Evolutionary conservation across 257 asterid species (phyloP), one percentile per base, ranked within the genome.

Genomic region (Capsicum chinense): DNA sequence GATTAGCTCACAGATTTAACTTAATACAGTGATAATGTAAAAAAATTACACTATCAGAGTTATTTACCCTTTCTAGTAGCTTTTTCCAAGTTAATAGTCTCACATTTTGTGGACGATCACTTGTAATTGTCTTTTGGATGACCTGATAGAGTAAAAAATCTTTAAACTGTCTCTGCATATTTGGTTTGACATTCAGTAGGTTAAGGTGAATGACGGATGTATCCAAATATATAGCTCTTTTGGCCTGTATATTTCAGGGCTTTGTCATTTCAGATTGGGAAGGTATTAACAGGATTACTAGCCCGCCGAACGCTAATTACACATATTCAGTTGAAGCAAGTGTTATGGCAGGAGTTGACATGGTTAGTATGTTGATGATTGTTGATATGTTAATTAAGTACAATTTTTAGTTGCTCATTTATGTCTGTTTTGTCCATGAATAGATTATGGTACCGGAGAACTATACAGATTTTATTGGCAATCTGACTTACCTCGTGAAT

Each of bases 401-500:
- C 3, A 47, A 14, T 73, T 6, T 39, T n/a, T 50, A 13, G 54
- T 9, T 15, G 21, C 19, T 76, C 5, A n/a, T 39, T 15, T 44
- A 4, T 84, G 62, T 21, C 6, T 42, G 42, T 56, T 58, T 21
- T 4, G 14, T 76, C 9, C 13, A 14, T 42, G 2, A 58, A 54
- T 91, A 92, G 95, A 67, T 92, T 81, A 91, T 92, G 93, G 84
- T 92, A 57, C 97, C 94, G 2, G 89, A 90, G 86, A 89, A 85
- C 86, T 91, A 85, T 83, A 79, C 83, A 1, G 93, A 87, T 35
- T 92, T 91, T 44, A 86, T 88, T 8, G 83, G 86, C 44, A 85
- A 79, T 3, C 89, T 92, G 7, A 87, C 88, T 39, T 64, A 4
- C 63, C 92, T 83, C 74, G 97, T 92, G 89, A 87, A 89, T 7